A percentile compares a stretch with the other conserved stretches of the same genome.
phyloP scores from a whole-genome alignment of 306 rosid species.

The Castanospermum australe region DNA sequence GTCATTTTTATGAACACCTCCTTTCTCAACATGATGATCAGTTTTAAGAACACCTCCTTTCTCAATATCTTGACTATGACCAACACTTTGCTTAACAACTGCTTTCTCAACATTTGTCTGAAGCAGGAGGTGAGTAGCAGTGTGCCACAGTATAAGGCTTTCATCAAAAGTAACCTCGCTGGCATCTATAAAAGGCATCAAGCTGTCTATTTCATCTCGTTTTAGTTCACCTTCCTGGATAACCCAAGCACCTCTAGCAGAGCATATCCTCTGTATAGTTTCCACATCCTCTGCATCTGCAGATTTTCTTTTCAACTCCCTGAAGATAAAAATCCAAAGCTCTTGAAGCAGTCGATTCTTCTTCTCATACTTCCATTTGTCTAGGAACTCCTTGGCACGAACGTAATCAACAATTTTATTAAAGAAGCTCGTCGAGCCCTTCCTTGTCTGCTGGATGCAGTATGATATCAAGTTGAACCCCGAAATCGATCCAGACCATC shows the following conservation, averaged over 20 bases:
- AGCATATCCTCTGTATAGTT: neutral
- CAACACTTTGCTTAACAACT: too few relatives aligned
- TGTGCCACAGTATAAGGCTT: conserved; percentile 5
- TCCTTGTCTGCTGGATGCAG: too few relatives aligned
- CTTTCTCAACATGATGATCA: too few relatives aligned
- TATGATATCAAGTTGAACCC: conserved; percentile 35
- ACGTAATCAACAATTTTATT: too few relatives aligned
- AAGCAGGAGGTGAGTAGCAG: conserved; percentile 17
- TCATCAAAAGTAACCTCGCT: neutral
- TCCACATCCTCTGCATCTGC: neutral
- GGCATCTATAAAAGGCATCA: neutral
- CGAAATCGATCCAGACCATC: conserved; percentile 37
- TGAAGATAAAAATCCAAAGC: neutral
- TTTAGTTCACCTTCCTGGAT: neutral
- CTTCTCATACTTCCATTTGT: neutral
- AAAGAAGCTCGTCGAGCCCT: too few relatives aligned
- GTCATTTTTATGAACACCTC: too few relatives aligned
- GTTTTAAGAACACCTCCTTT: too few relatives aligned
- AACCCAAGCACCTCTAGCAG: neutral
- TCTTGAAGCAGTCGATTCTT: too few relatives aligned
- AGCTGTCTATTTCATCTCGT: too few relatives aligned
- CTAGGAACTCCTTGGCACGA: too few relatives aligned
- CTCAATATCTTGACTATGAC: too few relatives aligned
- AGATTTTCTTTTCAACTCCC: neutral
- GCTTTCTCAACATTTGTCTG: too few relatives aligned